phyloP scores from a whole-genome alignment of 768 basidiomycete species.

The Panaeolus cyanescens region DNA sequence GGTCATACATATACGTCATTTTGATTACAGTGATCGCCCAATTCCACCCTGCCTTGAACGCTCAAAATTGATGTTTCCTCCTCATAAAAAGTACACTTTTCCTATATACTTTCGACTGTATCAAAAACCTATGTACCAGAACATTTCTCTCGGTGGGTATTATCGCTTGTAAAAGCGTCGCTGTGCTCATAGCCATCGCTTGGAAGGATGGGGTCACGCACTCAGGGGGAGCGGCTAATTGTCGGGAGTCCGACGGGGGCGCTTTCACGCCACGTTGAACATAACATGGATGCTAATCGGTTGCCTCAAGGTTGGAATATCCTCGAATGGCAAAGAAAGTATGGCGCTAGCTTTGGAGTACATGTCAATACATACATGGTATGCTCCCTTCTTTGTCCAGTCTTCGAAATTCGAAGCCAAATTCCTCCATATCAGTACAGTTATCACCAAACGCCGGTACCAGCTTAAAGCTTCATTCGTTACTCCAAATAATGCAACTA shows the following conservation, averaged over 20 bases:
- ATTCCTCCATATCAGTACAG: too few species aligned
- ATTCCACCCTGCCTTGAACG: too few species aligned
- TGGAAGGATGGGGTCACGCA: background rate
- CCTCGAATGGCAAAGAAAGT: background rate
- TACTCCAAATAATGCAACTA: background rate
- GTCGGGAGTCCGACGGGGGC: background rate
- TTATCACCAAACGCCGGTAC: too few species aligned
- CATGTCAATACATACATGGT: too few species aligned
- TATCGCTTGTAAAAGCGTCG: background rate
- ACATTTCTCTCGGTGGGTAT: background rate
- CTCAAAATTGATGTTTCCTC: too few species aligned
- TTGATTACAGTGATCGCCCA: too few species aligned
- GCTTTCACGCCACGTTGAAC: background rate
- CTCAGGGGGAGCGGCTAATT: conserved; percentile 1
- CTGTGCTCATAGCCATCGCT: background rate
- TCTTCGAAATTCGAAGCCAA: too few species aligned
- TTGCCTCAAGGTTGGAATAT: background rate
- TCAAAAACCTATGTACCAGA: background rate
- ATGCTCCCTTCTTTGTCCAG: too few species aligned
- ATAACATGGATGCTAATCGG: background rate
- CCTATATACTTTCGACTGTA: too few species aligned
- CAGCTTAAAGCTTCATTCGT: too few species aligned
- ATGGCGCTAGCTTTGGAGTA: background rate
- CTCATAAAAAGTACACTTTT: too few species aligned
- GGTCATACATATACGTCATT: too few species aligned